A percentile compares a stretch with the other conserved stretches of the same genome.
Conservation (phyloP, 2,329 filamentous ascomycete genomes). For the Diaporthe citrichinensis region DNA sequence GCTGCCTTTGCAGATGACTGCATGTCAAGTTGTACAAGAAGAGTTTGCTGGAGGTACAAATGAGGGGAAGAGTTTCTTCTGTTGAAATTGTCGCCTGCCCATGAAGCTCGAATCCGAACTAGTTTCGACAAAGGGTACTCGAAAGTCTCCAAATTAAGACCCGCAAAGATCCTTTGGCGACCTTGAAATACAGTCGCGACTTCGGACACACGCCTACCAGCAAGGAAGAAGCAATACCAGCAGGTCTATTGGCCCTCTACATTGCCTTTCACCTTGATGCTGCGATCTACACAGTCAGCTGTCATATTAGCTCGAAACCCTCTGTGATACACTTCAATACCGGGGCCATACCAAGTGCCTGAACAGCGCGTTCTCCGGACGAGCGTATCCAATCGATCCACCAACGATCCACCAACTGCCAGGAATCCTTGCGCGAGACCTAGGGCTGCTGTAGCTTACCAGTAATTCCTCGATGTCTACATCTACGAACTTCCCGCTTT, state of each 20-base stretch:
- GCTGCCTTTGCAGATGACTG: conserved; percentile 6
- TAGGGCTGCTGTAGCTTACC: no score
- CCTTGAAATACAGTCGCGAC: not conserved
- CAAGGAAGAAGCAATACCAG: not conserved
- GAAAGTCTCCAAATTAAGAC: no score
- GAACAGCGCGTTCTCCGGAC: not conserved
- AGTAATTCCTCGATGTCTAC: not conserved
- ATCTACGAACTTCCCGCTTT: not conserved
- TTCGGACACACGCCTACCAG: not conserved
- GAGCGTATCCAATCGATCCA: not conserved
- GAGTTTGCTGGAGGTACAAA: not conserved
- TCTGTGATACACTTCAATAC: not conserved
- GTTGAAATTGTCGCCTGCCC: not conserved
- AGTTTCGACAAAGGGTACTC: no score
- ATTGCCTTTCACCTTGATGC: no score
- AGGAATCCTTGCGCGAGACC: not conserved
- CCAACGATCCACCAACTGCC: not conserved
- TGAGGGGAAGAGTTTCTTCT: not conserved
- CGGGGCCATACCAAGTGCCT: no score
- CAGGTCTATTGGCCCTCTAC: no score
- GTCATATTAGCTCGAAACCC: no score
- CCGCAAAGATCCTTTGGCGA: not conserved
- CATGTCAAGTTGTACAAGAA: not conserved
- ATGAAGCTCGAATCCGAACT: not conserved
- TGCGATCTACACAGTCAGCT: no score